Base-by-base conservation (phyloP, 805 yeast genomes). In the Candida palmyrensis region DNA sequence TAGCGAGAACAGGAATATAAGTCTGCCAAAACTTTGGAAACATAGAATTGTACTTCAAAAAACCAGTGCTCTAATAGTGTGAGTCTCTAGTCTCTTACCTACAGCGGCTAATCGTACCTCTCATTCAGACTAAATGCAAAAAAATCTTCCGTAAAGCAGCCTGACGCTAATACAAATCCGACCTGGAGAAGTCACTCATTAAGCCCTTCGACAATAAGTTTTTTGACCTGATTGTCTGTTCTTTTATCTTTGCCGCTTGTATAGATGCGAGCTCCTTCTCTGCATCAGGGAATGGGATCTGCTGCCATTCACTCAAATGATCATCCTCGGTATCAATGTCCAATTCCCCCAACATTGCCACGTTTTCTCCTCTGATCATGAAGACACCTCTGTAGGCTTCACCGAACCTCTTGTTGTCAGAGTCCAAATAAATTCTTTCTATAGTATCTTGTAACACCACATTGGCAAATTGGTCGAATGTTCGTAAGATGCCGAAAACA, bases 401-500 rank as follows among this genome's bases (percentile, higher is more conserved):
- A 6, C 84, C 95, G 52, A 79, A 90, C 41, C 72, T 51, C 25
- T 62, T 65, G 13, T 43, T 50, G 17, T 50, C 50, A 23, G 44
- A 43, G 15, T 55, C 57, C 43, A 82, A 66, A 53, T 84, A 84
- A 47, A 88, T 76, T 57, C 96, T 75, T 57, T 92, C 97, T 30
- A 79, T 66, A 12, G 96, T 79, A 54, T 89, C 95, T 59, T 92
- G 97, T 41, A 92, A 67, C 25, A 92, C 95, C 49, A 92, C 68
- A 60, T 90, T 90, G 39, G 95, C 89, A 56, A 81, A 92, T 59
- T 90, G 97, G 62, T 92, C 98, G 58, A 90, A 92, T 2, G 97
- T 87, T 57, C 98, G 75, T 44, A 92, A 68, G 16, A 89, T 83
- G 12, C 98, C 98, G 52, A 85, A 80, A 20, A 90, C 62, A 42